phyloP scores from a whole-genome alignment of 2,329 filamentous ascomycete species.

The Talaromyces sp. region DNA sequence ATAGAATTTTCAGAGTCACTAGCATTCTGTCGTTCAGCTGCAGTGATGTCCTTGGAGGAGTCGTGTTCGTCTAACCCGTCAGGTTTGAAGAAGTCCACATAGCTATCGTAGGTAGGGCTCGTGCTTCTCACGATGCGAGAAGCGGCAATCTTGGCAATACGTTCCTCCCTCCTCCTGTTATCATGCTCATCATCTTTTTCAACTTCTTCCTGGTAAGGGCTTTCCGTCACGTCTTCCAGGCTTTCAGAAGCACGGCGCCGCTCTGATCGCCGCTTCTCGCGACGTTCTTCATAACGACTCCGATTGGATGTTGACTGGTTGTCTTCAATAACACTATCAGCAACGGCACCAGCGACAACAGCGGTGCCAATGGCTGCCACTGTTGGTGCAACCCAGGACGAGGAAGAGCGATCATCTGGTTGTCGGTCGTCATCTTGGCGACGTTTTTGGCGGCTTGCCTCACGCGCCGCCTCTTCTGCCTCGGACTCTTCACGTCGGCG shows the following conservation, averaged over 20 bases:
- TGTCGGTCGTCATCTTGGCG: slow-evolving; percentile 13
- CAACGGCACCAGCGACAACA: slow-evolving; percentile 39
- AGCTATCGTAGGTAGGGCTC: slow-evolving; percentile 36
- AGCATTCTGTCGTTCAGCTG: slow-evolving; percentile 14
- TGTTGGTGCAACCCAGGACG: slow-evolving; percentile 33
- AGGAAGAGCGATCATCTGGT: slow-evolving; percentile 10
- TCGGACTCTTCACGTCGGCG: background rate
- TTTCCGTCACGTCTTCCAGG: slow-evolving; percentile 19
- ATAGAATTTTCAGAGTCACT: slow-evolving; percentile 19
- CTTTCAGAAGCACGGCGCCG: slow-evolving; percentile 24
- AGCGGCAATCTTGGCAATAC: slow-evolving; percentile 23
- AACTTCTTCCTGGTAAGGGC: slow-evolving; percentile 16
- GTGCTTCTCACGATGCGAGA: slow-evolving; percentile 23
- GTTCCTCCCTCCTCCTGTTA: slow-evolving; percentile 14
- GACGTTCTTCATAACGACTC: slow-evolving; percentile 29
- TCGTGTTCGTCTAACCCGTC: slow-evolving; percentile 25
- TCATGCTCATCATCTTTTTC: slow-evolving; percentile 16
- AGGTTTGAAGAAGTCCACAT: slow-evolving; percentile 38
- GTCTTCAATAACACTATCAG: slow-evolving; percentile 22
- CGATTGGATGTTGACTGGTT: slow-evolving; percentile 24
- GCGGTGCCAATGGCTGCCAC: slow-evolving; percentile 44
- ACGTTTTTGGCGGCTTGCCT: slow-evolving; percentile 16
- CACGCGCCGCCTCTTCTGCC: background rate
- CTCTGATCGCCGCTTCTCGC: slow-evolving; percentile 35
- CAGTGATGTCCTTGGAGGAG: slow-evolving; percentile 16